Evolutionary conservation across 805 yeast species (phyloP), one percentile per base, ranked within the genome.

Genomic region (Lipomyces sp.): DNA sequence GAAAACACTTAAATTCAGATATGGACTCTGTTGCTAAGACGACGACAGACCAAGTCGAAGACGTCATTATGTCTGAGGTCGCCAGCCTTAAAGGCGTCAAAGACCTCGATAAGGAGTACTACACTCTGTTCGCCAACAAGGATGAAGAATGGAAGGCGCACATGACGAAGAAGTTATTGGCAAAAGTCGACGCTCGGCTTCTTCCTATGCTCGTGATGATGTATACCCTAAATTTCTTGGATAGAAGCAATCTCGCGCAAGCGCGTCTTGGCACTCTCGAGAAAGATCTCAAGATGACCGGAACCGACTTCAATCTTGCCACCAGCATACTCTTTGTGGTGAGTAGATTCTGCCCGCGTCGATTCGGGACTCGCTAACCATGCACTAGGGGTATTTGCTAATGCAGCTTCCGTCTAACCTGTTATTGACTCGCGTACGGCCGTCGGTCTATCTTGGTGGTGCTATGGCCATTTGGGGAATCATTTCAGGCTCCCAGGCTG

Each of bases 231-330:
- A 72, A 71, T 45, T 81, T 82, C 34, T 75, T 83, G 61, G 85
- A 83, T 69, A 80, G 82, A 63, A 81, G 81, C 32, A 82, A 82
- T 67, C 80, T 83, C 57, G 79, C 81, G 3, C 80, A 82, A 68
- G 84, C 85, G 7, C 79, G 80, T 64, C 79, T 83, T 4, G 79
- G 79, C 62, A 81, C 81, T 8, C 70, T 83, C 45, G 82, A 78
- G 53, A 72, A 60, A 5, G 83, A 82, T 65, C 71, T 83, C 37
- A 76, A 76, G 24, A 76, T 83, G 50, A 64, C 69, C 5, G 81
- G 82, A 32, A 75, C 76, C 18, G 76, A 81, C 57, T 82, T 81
- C 81, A 81, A 80, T 64, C 73, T 76, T 55, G 80, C 80, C 77
- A 75, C 81, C 30, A 78, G 82, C 3, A 78, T 81, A 29, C 79